These are phyloP conservation scores for Funneliformis caledonium DNA, from an alignment of 371 early-diverging fungal species.

Conservation along the genomic window DNA sequence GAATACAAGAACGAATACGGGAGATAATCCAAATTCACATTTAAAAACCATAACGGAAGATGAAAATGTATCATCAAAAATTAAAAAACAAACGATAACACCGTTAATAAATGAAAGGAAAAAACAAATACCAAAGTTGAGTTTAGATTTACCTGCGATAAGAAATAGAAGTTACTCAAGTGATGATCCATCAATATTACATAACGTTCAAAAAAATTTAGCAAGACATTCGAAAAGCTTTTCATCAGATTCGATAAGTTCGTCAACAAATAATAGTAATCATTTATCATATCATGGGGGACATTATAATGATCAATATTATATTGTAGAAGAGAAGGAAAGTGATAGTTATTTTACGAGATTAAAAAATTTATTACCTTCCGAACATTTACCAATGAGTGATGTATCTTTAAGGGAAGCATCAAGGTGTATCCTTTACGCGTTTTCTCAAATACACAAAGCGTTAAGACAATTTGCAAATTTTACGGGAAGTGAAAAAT, in stretches of 20 bases:
- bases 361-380: not conserved
- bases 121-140: conserved; percentile 2
- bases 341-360: conserved; percentile 35
- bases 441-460: conserved; percentile 39
- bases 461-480: conserved; percentile 31
- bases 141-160: conserved; percentile 17
- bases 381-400: conserved; percentile 27
- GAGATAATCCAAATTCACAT: not conserved
- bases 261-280: not conserved
- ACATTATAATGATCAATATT: not conserved
- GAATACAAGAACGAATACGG: not conserved
- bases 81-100: not conserved
- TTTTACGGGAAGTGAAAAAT: conserved; percentile 35
- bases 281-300: not conserved
- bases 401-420: conserved; percentile 39
- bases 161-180: conserved; percentile 31
- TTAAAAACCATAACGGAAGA: conserved; percentile 34
- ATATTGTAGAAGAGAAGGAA: conserved; percentile 4
- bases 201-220: not conserved
- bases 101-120: conserved; percentile 4
- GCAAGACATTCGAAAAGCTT: conserved; percentile 33
- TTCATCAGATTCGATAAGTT: conserved; percentile 27
- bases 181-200: conserved; percentile 12
- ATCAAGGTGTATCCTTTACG: conserved; percentile 35
- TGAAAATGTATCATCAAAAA: not conserved